Evolutionary conservation across 164 flowering plant species (phyloP).

Genomic region (Liriodendron chinense): DNA sequence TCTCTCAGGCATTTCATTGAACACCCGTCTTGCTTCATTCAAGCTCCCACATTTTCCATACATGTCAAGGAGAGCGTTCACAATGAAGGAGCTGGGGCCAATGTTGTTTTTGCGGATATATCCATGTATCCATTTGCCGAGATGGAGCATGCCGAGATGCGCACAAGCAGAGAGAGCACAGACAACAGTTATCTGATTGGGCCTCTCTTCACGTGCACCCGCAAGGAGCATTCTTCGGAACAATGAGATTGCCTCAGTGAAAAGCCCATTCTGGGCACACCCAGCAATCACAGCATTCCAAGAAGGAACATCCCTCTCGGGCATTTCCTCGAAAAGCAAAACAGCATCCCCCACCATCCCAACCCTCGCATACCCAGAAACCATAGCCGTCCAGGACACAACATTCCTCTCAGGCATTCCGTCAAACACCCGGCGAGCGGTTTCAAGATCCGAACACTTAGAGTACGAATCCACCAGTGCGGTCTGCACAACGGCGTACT

Average conservation of each 20-base stretch:
- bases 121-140: constrained; percentile 56
- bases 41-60: constrained; percentile 73
- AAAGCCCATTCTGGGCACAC: constrained; percentile 59
- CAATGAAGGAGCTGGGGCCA: constrained; percentile 29
- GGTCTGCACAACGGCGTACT: constrained; percentile 54
- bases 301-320: constrained; percentile 52
- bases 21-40: constrained; percentile 39
- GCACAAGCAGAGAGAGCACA: constrained; percentile 60
- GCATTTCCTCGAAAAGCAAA: constrained; percentile 50
- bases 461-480: constrained; percentile 52
- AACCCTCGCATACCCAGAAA: constrained; percentile 45
- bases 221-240: constrained; percentile 43
- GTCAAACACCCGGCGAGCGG: constrained; percentile 47
- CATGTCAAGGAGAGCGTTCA: constrained; percentile 59
- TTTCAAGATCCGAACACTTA: constrained; percentile 26
- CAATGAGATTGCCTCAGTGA: constrained; percentile 42
- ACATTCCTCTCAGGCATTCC: constrained; percentile 56
- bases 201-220: constrained; percentile 18
- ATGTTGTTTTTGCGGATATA: constrained; percentile 36
- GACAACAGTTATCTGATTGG: constrained; percentile 48
- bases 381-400: constrained; percentile 68
- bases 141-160: constrained; percentile 55
- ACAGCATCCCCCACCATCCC: constrained; percentile 50
- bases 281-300: constrained; percentile 72
- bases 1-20: constrained; percentile 29